Percentiles rank a stretch among this genome's conserved stretches.
Conservation (phyloP, 2,329 filamentous ascomycete genomes). For the Colletotrichum melonis region DNA sequence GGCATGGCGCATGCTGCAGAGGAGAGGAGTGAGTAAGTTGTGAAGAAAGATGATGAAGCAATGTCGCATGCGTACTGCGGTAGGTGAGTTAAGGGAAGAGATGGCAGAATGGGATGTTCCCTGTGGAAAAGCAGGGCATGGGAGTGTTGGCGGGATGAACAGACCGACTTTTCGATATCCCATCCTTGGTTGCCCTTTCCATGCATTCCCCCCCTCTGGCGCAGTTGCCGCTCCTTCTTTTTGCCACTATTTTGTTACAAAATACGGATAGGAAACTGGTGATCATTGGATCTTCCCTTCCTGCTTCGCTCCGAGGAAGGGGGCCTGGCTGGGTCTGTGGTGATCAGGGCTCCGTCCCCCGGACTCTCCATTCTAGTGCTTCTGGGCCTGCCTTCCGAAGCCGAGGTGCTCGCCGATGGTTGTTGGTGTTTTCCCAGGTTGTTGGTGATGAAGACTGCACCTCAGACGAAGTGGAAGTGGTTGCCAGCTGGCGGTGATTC, state of each 20-base stretch:
- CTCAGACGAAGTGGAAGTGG: background rate
- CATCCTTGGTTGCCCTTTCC: background rate
- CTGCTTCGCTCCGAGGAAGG: background rate
- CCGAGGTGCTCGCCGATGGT: background rate
- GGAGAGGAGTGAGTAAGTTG: background rate
- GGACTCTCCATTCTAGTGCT: background rate
- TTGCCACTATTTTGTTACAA: background rate
- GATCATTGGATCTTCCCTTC: background rate
- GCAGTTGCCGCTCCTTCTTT: background rate
- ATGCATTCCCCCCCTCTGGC: background rate
- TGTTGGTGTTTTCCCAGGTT: background rate
- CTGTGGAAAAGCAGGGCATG: background rate
- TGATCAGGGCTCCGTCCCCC: background rate
- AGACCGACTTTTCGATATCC: conserved; percentile 27
- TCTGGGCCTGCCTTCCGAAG: background rate
- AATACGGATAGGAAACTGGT: background rate
- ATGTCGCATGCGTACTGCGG: background rate
- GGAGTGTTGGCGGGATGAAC: background rate
- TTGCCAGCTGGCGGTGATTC: background rate
- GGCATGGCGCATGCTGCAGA: background rate
- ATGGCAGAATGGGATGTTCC: conserved; percentile 22
- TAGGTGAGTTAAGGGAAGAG: background rate
- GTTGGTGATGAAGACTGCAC: background rate
- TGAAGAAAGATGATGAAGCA: background rate
- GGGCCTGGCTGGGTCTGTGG: background rate